These are phyloP conservation scores for Rhizomucor pusillus DNA, from an alignment of 371 early-diverging fungal species.

Conservation along the genomic window DNA sequence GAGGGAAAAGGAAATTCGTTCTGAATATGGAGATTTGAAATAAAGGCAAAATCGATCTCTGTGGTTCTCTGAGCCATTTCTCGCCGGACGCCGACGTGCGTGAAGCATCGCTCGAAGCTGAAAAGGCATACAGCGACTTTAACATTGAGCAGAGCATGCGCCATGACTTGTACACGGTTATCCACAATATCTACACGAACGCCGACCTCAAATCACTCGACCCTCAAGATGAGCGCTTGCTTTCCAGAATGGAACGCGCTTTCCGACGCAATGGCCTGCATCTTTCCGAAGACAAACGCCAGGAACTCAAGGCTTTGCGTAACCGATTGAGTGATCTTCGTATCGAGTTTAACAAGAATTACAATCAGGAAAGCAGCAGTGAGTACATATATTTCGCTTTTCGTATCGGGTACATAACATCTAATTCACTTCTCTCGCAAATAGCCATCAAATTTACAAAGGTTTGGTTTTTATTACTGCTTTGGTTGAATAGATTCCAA, in stretches of 20 bases:
- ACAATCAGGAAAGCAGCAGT: conserved; percentile 60
- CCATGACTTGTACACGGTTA: conserved; percentile 67
- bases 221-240: conserved; percentile 66
- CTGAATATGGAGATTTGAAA: neutral
- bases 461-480: conserved; percentile 24
- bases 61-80: conserved; percentile 63
- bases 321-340: conserved; percentile 67
- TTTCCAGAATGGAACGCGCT: conserved; percentile 59
- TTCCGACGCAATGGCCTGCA: conserved; percentile 74
- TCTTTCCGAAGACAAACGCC: conserved; percentile 57
- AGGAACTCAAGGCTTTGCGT: conserved; percentile 58
- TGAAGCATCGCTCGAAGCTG: conserved; percentile 68
- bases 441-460: conserved; percentile 45
- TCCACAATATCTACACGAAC: conserved; percentile 54
- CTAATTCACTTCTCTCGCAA: too few species aligned
- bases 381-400: conserved; percentile 19
- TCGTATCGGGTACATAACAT: too few species aligned
- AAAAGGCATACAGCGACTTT: conserved; percentile 64
- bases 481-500: conserved; percentile 17
- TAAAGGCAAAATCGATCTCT: conserved; percentile 43
- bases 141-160: conserved; percentile 78
- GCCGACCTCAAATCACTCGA: conserved; percentile 47
- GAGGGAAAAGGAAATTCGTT: neutral
- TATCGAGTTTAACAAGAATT: conserved; percentile 65
- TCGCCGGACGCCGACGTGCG: conserved; percentile 67